Percentiles rank a stretch among this genome's conserved stretches.
Conservation (phyloP, 2,329 filamentous ascomycete species). For the Talaromyces sp. region DNA sequence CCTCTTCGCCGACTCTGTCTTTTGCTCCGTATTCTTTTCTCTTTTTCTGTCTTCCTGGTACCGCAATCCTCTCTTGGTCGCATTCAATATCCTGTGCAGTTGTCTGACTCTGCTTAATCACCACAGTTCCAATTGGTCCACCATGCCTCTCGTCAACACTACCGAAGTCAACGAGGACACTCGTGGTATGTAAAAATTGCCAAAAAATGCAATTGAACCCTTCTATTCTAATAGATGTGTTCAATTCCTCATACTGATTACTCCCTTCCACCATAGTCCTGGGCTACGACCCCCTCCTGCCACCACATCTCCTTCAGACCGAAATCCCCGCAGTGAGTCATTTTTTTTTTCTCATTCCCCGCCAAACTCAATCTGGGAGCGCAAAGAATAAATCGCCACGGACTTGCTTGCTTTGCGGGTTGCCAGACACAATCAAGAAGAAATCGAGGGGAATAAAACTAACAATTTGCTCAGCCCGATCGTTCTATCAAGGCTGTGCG, state of each 20-base stretch:
- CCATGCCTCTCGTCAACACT: constrained; percentile 47
- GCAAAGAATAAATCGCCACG: too few relatives aligned
- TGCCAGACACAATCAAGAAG: too few relatives aligned
- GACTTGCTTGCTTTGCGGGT: too few relatives aligned
- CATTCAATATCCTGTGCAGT: background rate
- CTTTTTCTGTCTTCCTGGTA: too few relatives aligned
- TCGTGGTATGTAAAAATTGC: constrained; percentile 46
- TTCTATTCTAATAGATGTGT: constrained; percentile 6
- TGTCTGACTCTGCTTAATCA: background rate
- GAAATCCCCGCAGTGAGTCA: constrained; percentile 72
- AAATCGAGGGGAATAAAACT: constrained; percentile 66
- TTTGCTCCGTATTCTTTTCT: background rate
- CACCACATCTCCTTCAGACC: constrained; percentile 80
- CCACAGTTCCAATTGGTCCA: constrained; percentile 14
- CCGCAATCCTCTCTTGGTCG: background rate
- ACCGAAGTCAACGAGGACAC: constrained; percentile 49
- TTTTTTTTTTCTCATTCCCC: constrained; percentile 50
- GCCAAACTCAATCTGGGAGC: constrained; percentile 55
- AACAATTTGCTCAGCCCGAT: constrained; percentile 42
- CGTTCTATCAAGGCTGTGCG: constrained; percentile 47
- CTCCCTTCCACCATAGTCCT: constrained; percentile 64
- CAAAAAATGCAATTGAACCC: background rate
- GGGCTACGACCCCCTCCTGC: constrained; percentile 91
- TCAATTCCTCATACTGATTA: background rate
- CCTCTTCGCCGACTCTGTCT: background rate